Evolutionary conservation across 495 filamentous ascomycete genomes (phyloP), one percentile per base, ranked within the genome.

Genomic region (Hyaloscypha variabilis): DNA sequence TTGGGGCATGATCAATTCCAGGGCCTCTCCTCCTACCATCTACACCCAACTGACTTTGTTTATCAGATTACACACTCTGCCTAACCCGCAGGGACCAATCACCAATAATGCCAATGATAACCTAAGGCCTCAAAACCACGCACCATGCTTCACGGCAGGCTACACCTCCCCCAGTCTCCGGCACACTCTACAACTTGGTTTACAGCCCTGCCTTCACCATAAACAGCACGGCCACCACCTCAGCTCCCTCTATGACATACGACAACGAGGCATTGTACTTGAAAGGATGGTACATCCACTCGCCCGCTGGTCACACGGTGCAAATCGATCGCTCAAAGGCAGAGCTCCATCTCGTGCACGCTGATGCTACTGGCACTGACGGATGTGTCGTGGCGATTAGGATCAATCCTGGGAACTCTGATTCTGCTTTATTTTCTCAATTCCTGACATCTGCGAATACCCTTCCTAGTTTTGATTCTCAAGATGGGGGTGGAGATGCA

Each of bases 201-300:
- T 75, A 76, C 53, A 73, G 74, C 29, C 69, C 74, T 10, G 69
- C 71, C 8, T 76, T 73, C 67, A 70, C 60, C 14, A 29, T 73
- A 26, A 36, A 54, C 4, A 54, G 64, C 30, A 50, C 39, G 19
- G 23, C 26, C 57, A 56, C 62, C n/a, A 59, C 62, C 6, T 21
- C 28, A n/a, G 25, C 25, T 14, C 72, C 72, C 2, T 26, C 34
- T 28, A 55, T 76, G 34, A 63, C 58, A 8, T 73, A 60, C 57
- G 73, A 76, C 46, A 70, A 73, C 57, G 52, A 64, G 49, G 75
- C 73, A 8, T 55, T 70, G 6, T 76, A 75, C 51, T 63, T 76
- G 3, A 68, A 63, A 58, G 73, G 74, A 60, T 76, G 74, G 74
- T 73, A 76, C 64, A 69, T 75, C 58, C 74, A 76, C 55, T 34